Percentiles rank a stretch among this genome's conserved stretches.
Evolutionary conservation across 2,329 filamentous ascomycete species (phyloP).

Genomic region (Diaporthe capsici): DNA sequence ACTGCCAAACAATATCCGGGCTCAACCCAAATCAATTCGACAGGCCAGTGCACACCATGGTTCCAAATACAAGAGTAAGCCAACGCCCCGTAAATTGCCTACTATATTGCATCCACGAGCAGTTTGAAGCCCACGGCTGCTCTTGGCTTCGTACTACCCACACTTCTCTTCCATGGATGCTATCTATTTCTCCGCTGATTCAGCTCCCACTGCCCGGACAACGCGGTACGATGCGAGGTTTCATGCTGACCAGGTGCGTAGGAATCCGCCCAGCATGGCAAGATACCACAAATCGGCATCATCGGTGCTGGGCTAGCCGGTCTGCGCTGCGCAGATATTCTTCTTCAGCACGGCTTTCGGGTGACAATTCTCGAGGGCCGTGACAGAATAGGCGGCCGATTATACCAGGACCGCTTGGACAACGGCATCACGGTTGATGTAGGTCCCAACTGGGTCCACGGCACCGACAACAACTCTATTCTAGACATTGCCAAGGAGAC

Average conservation of each 20-base stretch:
- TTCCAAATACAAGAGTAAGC: slow-evolving; percentile 28
- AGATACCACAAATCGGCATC: slow-evolving; percentile 71
- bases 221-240: neutral
- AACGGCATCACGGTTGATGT: slow-evolving; percentile 67
- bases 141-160: neutral
- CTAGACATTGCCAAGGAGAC: slow-evolving; percentile 75
- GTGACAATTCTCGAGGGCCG: slow-evolving; percentile 80
- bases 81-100: too few species aligned
- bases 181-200: neutral
- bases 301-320: slow-evolving; percentile 80
- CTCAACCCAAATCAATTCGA: slow-evolving; percentile 49
- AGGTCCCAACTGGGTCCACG: slow-evolving; percentile 87
- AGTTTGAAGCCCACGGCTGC: neutral
- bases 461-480: slow-evolving; percentile 79
- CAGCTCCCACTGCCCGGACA: too few species aligned
- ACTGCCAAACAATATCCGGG: slow-evolving; percentile 53
- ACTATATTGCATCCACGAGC: neutral
- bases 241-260: slow-evolving; percentile 42
- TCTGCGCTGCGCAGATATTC: slow-evolving; percentile 77
- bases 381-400: slow-evolving; percentile 75
- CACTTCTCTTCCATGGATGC: neutral
- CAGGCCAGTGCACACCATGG: neutral
- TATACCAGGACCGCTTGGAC: slow-evolving; percentile 65
- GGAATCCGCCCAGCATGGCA: slow-evolving; percentile 42
- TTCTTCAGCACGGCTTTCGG: slow-evolving; percentile 74